phyloP scores from a whole-genome alignment of 805 yeast species.

The Blastobotrys attinorum region DNA sequence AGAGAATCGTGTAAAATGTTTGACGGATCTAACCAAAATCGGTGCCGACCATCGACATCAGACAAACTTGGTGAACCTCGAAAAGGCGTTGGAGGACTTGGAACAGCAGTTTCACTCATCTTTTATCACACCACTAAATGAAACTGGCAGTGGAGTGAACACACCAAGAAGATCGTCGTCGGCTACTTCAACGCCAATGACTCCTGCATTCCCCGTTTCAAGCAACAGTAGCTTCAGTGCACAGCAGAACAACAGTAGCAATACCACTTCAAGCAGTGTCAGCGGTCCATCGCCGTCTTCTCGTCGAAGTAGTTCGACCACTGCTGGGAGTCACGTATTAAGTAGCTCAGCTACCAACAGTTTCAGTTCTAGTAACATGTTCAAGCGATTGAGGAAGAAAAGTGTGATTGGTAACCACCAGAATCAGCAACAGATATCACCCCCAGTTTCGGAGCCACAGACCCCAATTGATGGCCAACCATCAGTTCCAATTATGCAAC shows the following conservation, averaged over 20 bases:
- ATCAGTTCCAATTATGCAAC: neutral
- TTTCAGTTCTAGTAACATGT: constrained; percentile 1
- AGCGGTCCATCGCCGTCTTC: neutral
- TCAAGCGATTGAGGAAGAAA: constrained; percentile 8
- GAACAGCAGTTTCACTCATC: constrained; percentile 9
- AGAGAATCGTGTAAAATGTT: constrained; percentile 6
- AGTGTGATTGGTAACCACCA: constrained; percentile 1
- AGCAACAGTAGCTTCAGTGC: no score
- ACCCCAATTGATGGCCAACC: constrained; percentile 1
- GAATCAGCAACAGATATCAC: no score
- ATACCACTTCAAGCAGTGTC: neutral
- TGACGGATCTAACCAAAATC: constrained; percentile 7
- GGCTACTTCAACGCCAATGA: neutral
- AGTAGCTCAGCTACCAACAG: neutral
- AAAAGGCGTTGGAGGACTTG: constrained; percentile 4
- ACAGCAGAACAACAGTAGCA: constrained; percentile 2
- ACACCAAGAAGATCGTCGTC: neutral
- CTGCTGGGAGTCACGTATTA: neutral
- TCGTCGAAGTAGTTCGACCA: neutral
- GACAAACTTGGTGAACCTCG: constrained; percentile 1
- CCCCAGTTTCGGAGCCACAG: constrained; percentile 1
- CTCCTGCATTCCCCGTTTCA: neutral
- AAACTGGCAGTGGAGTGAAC: neutral
- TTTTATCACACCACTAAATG: constrained; percentile 5
- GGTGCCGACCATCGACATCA: constrained; percentile 8